Conservation (phyloP, 192 early-diverging fungal genomes). For the Cetraspora pellucida region DNA sequence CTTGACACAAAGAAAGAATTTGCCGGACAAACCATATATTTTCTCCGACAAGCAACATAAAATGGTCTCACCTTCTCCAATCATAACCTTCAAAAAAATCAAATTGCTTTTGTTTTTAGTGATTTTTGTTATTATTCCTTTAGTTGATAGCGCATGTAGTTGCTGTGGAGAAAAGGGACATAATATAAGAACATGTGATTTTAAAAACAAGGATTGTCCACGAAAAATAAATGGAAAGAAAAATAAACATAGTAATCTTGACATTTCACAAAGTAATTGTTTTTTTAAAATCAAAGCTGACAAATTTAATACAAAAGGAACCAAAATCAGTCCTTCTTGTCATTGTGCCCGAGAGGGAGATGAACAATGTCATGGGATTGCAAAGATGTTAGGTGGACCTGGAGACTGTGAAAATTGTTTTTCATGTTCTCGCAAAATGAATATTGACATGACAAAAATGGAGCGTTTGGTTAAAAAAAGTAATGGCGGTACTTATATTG, state of each 20-base stretch:
- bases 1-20: too few species aligned
- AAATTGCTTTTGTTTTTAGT: conserved; percentile 7
- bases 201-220: neutral
- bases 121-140: conserved; percentile 1
- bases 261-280: neutral
- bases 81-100: too few species aligned
- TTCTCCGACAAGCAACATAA: too few species aligned
- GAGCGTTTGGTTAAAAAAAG: neutral
- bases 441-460: neutral
- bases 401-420: neutral
- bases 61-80: too few species aligned
- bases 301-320: neutral
- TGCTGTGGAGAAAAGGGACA: neutral
- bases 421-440: conserved; percentile 5
- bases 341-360: neutral
- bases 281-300: neutral
- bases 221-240: neutral
- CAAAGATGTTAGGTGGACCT: neutral
- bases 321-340: neutral
- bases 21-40: too few species aligned
- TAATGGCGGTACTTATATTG: neutral
- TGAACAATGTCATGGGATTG: conserved; percentile 4
- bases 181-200: neutral
- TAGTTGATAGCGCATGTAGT: neutral
- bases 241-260: neutral